Base-by-base conservation (phyloP, 306 rosid genomes). In the Benincasa hispida region DNA sequence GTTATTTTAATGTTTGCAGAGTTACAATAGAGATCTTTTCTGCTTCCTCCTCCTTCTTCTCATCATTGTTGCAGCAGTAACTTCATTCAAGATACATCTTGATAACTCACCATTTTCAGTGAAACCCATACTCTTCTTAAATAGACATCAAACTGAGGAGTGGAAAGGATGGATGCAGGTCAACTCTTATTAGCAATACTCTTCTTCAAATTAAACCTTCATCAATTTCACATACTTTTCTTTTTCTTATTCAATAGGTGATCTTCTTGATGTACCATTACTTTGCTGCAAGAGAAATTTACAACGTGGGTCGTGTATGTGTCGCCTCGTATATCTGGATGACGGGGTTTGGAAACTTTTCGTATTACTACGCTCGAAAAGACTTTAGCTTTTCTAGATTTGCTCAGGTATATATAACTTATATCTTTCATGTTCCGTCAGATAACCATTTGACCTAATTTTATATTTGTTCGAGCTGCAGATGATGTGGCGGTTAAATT, bases 101-200 rank as follows among this genome's bases (percentile, higher is more conserved):
- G 98, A 90, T 82, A 91, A 89, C 88, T 89, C 98, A 79, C 91
- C 96, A 2, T 45, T 88, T 21, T 84, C 97, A 32, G 45, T 96
- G 74, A 93, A 93, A 77, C 82, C 98, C 80, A 89, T 93, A 10
- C 96, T 88, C 72, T 93, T 88, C 84, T 82, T 93, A 74, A 93
- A 93, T 85, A 84, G 98, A 87, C 98, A 93, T 81, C 98, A 93
- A 87, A 93, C 98, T 73, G 97, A 91, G 85, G 98, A 93, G 81
- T 93, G 98, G 98, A 91, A 84, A 87, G 98, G 98, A 53, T 93
- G 98, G 97, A 93, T 91, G 98, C 97, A 93, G 96, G 98, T 45
- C 76, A 79, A 22, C 79, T 78, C 66, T 81, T 59, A 72, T 5
- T 45, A 45, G 28, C 51, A 21, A n/a, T n/a, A n/a, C 0, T 21